phyloP scores from a whole-genome alignment of 805 yeast genomes.

The Starmera quercuum region DNA sequence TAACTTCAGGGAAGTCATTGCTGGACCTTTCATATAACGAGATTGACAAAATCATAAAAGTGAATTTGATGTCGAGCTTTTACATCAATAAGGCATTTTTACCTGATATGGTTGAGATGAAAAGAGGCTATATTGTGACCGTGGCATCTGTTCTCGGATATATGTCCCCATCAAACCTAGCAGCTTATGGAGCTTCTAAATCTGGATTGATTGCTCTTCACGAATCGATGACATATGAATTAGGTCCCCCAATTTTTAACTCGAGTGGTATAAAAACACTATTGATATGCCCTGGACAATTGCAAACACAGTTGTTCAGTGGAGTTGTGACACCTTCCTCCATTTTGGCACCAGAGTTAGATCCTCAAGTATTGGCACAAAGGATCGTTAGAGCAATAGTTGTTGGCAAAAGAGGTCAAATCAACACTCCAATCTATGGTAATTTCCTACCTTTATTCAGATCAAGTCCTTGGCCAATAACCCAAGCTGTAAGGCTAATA shows the following conservation, averaged over 20 bases:
- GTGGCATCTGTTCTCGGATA: slow-evolving; percentile 82
- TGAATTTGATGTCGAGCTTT: slow-evolving; percentile 66
- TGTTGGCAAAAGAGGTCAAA: slow-evolving; percentile 58
- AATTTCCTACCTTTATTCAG: slow-evolving; percentile 65
- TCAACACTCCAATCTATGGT: slow-evolving; percentile 72
- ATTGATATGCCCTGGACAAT: slow-evolving; percentile 82
- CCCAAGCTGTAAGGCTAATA: slow-evolving; percentile 29
- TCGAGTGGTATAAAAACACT: slow-evolving; percentile 60
- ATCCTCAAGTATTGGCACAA: slow-evolving; percentile 58
- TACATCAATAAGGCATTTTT: slow-evolving; percentile 62
- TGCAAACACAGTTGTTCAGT: slow-evolving; percentile 66
- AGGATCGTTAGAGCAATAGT: slow-evolving; percentile 48
- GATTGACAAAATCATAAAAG: slow-evolving; percentile 53
- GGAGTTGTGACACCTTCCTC: slow-evolving; percentile 69
- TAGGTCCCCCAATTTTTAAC: slow-evolving; percentile 40
- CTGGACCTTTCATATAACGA: slow-evolving; percentile 47
- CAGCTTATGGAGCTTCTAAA: slow-evolving; percentile 86
- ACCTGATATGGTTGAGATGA: slow-evolving; percentile 56
- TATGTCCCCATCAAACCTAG: slow-evolving; percentile 72
- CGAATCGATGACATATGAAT: slow-evolving; percentile 67
- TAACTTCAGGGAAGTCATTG: slow-evolving; percentile 51
- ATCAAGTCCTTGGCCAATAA: slow-evolving; percentile 62
- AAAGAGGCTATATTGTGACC: slow-evolving; percentile 72
- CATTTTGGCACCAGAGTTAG: slow-evolving; percentile 75
- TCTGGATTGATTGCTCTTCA: slow-evolving; percentile 82